Percentiles rank a stretch among this genome's conserved stretches.
Conservation (phyloP, 495 filamentous ascomycete genomes). For the Pyronema omphalodes region DNA sequence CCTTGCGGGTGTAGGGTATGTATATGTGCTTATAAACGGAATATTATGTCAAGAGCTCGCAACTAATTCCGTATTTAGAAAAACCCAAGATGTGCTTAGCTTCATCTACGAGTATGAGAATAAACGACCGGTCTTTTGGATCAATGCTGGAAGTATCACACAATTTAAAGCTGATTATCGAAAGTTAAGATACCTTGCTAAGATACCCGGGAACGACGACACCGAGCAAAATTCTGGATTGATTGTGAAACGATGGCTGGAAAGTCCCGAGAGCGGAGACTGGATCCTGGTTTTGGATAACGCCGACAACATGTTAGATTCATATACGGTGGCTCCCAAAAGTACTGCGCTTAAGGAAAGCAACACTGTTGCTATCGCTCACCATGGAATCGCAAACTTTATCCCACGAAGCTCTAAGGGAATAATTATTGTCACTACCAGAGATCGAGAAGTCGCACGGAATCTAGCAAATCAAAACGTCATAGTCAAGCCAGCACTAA, state of each 20-base stretch:
- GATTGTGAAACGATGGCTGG: conserved; percentile 10
- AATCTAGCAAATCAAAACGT: neutral
- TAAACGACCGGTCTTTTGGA: conserved; percentile 24
- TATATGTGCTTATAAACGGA: too few relatives aligned
- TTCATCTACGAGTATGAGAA: conserved; percentile 23
- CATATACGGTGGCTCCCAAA: neutral
- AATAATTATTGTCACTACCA: conserved; percentile 24
- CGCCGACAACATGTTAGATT: conserved; percentile 10
- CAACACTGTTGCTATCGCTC: neutral
- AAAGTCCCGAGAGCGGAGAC: conserved; percentile 6
- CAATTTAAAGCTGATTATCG: conserved; percentile 14
- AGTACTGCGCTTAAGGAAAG: neutral
- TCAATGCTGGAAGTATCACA: conserved; percentile 9
- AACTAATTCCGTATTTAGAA: neutral
- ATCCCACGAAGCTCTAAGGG: conserved; percentile 15
- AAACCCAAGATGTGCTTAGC: conserved; percentile 31
- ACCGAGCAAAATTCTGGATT: conserved; percentile 3
- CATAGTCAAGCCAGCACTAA: neutral
- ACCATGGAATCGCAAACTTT: conserved; percentile 4
- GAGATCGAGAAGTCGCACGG: conserved; percentile 15
- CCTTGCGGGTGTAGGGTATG: too few relatives aligned
- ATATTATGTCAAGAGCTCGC: too few relatives aligned
- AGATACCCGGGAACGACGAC: conserved; percentile 8
- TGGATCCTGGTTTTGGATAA: conserved; percentile 15
- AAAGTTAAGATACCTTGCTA: neutral